phyloP scores from a whole-genome alignment of 495 filamentous ascomycete genomes.

The Aspergillus carlsbadensis region DNA sequence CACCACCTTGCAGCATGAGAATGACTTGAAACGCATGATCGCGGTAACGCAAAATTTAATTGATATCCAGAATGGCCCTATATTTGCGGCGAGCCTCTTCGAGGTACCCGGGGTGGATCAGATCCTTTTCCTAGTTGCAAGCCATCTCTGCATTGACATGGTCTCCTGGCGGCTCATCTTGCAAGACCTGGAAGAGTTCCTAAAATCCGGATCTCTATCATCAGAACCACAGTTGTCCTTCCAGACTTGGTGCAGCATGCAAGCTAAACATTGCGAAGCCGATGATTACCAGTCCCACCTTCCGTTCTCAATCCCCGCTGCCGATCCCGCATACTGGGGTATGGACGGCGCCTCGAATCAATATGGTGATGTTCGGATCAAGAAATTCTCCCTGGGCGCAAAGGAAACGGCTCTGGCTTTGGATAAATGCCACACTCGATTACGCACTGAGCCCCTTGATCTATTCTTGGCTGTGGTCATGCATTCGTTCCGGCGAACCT shows the following conservation, averaged over 20 bases:
- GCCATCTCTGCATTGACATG: conserved; percentile 68
- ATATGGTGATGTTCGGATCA: conserved; percentile 46
- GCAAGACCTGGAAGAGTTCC: conserved; percentile 61
- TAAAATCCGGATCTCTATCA: conserved; percentile 42
- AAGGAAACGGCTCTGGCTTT: conserved; percentile 44
- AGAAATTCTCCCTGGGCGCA: conserved; percentile 42
- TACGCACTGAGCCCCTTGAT: conserved; percentile 54
- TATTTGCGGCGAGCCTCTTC: conserved; percentile 49
- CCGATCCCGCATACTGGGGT: conserved; percentile 50
- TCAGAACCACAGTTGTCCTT: conserved; percentile 55
- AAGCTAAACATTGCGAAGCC: conserved; percentile 37
- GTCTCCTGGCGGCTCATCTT: conserved; percentile 69
- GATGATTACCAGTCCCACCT: conserved; percentile 25
- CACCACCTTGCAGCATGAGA: conserved; percentile 28
- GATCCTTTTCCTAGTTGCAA: conserved; percentile 59
- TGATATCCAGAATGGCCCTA: conserved; percentile 40
- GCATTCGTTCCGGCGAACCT: conserved; percentile 46
- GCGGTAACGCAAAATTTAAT: conserved; percentile 41
- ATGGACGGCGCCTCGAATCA: conserved; percentile 46
- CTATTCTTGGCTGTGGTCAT: conserved; percentile 50
- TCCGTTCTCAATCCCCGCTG: conserved; percentile 29
- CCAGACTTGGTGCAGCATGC: conserved; percentile 36
- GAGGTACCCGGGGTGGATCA: conserved; percentile 51
- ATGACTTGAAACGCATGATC: conserved; percentile 32
- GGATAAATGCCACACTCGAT: conserved; percentile 37